Percentiles rank a stretch among this genome's conserved stretches.
phyloP scores from a whole-genome alignment of 805 yeast species.

The Candida michaelii region DNA sequence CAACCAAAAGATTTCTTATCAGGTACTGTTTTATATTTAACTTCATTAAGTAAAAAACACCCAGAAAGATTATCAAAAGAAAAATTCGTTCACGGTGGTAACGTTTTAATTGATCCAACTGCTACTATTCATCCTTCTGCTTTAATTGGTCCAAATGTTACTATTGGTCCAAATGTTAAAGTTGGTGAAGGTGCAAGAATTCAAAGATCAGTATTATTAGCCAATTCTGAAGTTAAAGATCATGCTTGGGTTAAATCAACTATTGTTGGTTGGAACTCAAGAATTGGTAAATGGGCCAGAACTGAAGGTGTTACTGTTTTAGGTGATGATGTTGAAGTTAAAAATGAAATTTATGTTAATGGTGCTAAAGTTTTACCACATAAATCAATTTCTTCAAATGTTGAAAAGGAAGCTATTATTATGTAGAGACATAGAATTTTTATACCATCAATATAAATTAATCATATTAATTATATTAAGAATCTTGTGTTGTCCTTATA shows the following conservation, averaged over 20 bases:
- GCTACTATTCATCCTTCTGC: conserved; percentile 92
- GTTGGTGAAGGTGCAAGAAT: conserved; percentile 99
- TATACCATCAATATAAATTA: background rate
- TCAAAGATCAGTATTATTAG: conserved; percentile 89
- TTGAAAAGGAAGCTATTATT: conserved; percentile 96
- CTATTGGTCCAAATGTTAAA: conserved; percentile 92
- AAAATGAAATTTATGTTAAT: conserved; percentile 97
- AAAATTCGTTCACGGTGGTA: conserved; percentile 72
- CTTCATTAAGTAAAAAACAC: conserved; percentile 77
- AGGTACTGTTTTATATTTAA: conserved; percentile 90
- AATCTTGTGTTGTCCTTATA: too few species aligned
- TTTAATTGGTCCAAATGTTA: conserved; percentile 97
- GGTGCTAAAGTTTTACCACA: conserved; percentile 99
- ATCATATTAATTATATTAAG: too few species aligned
- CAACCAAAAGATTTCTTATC: conserved; percentile 99
- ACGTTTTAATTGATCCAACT: conserved; percentile 90
- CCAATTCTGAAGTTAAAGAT: conserved; percentile 89
- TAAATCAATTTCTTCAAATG: conserved; percentile 93
- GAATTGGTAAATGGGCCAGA: conserved; percentile 98
- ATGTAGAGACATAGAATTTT: conserved; percentile 56
- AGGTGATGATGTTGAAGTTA: conserved; percentile 98
- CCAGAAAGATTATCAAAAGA: conserved; percentile 69
- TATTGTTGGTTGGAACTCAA: conserved; percentile 98
- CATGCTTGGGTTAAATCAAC: conserved; percentile 98
- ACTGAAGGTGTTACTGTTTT: conserved; percentile 95